Evolutionary conservation across 2,329 filamentous ascomycete species (phyloP), one percentile per base, ranked within the genome.

Genomic region (Aspergillus sp.): DNA sequence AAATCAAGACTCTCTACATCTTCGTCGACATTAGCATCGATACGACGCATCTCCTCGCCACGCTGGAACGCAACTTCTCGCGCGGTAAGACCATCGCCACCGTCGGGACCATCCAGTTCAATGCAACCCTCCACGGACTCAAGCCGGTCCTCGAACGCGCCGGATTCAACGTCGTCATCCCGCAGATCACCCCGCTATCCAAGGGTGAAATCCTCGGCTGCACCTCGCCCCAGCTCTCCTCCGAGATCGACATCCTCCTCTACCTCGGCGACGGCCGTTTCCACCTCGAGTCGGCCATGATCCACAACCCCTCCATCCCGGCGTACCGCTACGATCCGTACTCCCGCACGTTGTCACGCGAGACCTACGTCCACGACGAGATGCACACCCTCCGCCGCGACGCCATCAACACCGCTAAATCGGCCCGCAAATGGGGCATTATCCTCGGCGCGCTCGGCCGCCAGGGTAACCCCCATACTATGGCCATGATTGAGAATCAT

Each of bases 11-110:
- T 1, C 81, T 99, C 0, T 99, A 99, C 72, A 91, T 99, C 60
- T 99, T 99, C 69, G 94, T 99, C 51, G 92, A 96, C 71, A 99
- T 99, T 67, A 90, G 88, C 72, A 97, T 99, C 69, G 94, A 99
- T 72, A 89, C 90, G 0, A 78, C 85, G 11, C 94, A 99, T 71
- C 81, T 99, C 14, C 76, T 97, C 47, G 88, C 89, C 7, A 94
- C 92, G 0, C 80, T 99, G 44, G 88, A 91, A 67, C 86, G 91
- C 56, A 99, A 97, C 69, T 96, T 97, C 69, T 80, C 86, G 1
- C 75, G 87, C 0, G 89, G 89, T 2, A 96, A 94, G 74, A 93
- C 88, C 0, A 86, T 99, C 53, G 94, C 94, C 4, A 82, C 97
- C 61, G 93, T 99, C 14, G 93, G 94, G 45, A 99, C 94, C 0